Base-by-base conservation (phyloP, 805 yeast genomes). In the Lipomyces yamanashiensis region DNA sequence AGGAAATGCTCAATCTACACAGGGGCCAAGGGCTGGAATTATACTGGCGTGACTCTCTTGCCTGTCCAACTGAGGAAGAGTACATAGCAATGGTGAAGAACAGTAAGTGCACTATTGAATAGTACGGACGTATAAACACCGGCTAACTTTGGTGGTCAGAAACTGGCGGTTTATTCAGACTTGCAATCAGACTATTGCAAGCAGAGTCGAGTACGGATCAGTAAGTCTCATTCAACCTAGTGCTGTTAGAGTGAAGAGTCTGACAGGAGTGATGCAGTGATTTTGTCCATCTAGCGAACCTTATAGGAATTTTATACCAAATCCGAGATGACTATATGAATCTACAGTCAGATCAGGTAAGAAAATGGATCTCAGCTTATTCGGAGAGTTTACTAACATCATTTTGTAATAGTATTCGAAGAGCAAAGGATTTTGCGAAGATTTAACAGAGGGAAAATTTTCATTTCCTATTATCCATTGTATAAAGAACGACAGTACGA, bases 21-120 rank as follows among this genome's bases (percentile, higher is more conserved):
- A 81, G 88, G 53, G 98, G 98, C 6, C 98, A 92, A 78, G 96
- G 96, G 0, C 75, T 88, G 64, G 98, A 92, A 70, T 81, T 92
- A 21, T 88, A 86, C 74, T 92, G 98, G 97, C 80, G 98, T 66
- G 96, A 91, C 61, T 78, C 81, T 36, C 71, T 79, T 39, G 71
- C 73, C 0, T 80, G 87, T 53, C 95, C 95, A 0, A 77, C 79
- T 4, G 88, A 86, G 64, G 73, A 75, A 0, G 85, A 89, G 71
- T 92, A 92, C 72, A 74, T 86, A 40, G 81, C 80, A 44, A 92
- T 93, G 97, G 96, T 89, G 8, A 83, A 84, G 82, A 87, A 90
- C 72, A 92, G 75, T 72, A 64, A 10, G 74, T 59, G 19, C n/a
- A 19, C n/a, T 12, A 19, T 6, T 55, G 23, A 8, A 34, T 2